phyloP scores from a whole-genome alignment of 1,284 basidiomycete genomes.

The Sphagnurus paluster region DNA sequence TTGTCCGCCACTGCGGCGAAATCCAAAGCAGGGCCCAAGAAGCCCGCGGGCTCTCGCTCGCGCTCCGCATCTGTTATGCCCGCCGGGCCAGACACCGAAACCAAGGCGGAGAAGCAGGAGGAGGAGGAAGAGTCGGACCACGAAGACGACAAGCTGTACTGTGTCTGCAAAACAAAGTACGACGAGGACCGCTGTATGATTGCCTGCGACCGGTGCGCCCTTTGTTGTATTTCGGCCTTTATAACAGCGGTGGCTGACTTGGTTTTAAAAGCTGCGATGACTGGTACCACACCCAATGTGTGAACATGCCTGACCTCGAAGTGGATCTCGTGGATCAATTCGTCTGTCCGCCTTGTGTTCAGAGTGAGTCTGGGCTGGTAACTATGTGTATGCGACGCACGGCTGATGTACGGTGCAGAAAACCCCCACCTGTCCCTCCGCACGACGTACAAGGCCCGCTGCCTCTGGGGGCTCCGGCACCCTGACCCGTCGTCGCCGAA shows the following conservation, averaged over 20 bases:
- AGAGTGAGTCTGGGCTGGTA: slow-evolving; percentile 53
- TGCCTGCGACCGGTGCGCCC: slow-evolving; percentile 78
- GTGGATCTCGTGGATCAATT: slow-evolving; percentile 87
- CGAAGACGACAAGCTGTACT: slow-evolving; percentile 79
- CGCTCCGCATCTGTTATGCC: slow-evolving; percentile 70
- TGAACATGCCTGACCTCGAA: slow-evolving; percentile 73
- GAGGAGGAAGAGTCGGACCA: slow-evolving; percentile 57
- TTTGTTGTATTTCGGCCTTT: slow-evolving; percentile 4
- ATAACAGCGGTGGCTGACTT: slow-evolving; percentile 1
- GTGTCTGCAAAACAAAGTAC: slow-evolving; percentile 78
- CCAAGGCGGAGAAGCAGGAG: slow-evolving; percentile 44
- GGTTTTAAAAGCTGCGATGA: slow-evolving; percentile 77
- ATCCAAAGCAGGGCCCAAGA: slow-evolving; percentile 24
- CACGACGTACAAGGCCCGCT: slow-evolving; percentile 81
- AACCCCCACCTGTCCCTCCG: slow-evolving; percentile 56
- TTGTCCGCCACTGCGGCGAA: slow-evolving; percentile 22
- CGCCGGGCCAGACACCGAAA: slow-evolving; percentile 27
- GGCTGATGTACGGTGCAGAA: no score
- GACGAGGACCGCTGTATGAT: slow-evolving; percentile 86
- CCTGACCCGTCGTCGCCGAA: slow-evolving; percentile 56
- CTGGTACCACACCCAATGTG: slow-evolving; percentile 86
- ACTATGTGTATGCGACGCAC: no score
- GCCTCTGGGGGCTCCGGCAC: slow-evolving; percentile 63
- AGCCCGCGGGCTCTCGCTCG: slow-evolving; percentile 49
- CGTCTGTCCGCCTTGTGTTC: slow-evolving; percentile 75